These are phyloP conservation scores for Tarenaya hassleriana DNA, from an alignment of 345 rosid genomes.

Conservation along the genomic window DNA sequence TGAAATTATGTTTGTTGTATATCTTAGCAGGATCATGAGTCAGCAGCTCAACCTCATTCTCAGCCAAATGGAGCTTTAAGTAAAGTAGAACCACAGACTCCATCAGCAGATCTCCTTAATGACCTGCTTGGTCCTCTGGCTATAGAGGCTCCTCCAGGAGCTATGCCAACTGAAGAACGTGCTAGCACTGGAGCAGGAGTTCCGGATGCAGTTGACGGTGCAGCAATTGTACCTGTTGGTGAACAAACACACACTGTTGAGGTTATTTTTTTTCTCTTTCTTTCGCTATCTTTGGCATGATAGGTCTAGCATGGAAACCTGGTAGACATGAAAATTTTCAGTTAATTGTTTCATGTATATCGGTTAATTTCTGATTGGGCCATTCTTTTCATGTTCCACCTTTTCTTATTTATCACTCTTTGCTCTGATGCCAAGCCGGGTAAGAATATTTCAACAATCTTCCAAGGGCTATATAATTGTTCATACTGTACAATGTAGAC, in stretches of 20 bases:
- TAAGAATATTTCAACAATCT: too few species aligned
- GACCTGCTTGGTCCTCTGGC: slow-evolving; percentile 83
- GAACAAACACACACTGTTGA: slow-evolving; percentile 56
- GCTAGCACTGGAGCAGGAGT: slow-evolving; percentile 35
- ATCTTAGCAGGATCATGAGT: slow-evolving; percentile 46
- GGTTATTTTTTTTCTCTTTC: slow-evolving; percentile 37
- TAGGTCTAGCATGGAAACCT: slow-evolving; percentile 8
- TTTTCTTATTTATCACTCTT: slow-evolving; percentile 6
- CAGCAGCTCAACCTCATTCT: slow-evolving; percentile 38
- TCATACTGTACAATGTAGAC: too few species aligned
- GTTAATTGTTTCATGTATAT: slow-evolving; percentile 6
- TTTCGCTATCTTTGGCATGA: slow-evolving; percentile 6
- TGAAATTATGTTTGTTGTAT: slow-evolving; percentile 12
- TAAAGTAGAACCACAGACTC: slow-evolving; percentile 48
- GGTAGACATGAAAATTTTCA: background rate
- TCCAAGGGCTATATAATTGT: too few species aligned
- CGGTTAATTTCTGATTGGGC: background rate
- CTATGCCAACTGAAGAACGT: slow-evolving; percentile 41
- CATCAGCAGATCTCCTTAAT: slow-evolving; percentile 64
- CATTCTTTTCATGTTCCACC: slow-evolving; percentile 1
- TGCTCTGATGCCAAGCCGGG: too few species aligned
- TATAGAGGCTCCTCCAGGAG: slow-evolving; percentile 81
- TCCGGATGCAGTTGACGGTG: slow-evolving; percentile 47
- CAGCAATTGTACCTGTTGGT: slow-evolving; percentile 82
- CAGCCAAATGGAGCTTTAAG: slow-evolving; percentile 57